Evolutionary conservation across 139 green algal genomes (phyloP), one percentile per base, ranked within the genome.

Genomic region (Coelastrella sp.): DNA sequence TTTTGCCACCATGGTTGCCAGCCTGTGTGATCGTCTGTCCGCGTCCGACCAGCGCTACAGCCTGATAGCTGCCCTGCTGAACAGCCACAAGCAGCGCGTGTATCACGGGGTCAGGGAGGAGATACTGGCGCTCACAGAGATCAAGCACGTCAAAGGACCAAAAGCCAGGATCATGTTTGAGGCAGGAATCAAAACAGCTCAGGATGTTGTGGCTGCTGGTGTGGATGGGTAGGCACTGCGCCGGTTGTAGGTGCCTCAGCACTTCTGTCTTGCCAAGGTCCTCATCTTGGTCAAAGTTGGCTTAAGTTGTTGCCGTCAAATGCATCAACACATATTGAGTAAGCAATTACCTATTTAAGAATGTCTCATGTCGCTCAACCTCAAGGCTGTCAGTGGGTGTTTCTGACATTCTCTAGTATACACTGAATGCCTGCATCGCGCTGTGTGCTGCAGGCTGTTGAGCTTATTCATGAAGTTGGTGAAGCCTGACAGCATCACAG

Each of bases 91-190:
- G 88, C 84, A 80, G 20, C 92, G 96, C 0, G 95, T 98, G 56
- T 94, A 92, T 60, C 85, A 92, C 73, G 96, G 95, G 2, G 96
- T 97, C 58, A 83, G 86, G 54, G 90, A 80, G 7, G 96, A 98
- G 87, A 13, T 99, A 7, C 88, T 98, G 89, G 93, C 93, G 6
- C 95, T 99, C 13, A 96, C 94, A 20, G 95, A 98, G 81, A 96
- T 99, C n/a, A 84, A 85, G 0, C 89, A 92, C 74, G 93, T 98
- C 11, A 95, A 95, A 84, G 91, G 86, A 2, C 74, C 89, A 57
- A 92, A 91, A 8, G 97, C 97, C 0, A 91, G 97, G 3, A 59
- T 96, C 86, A 94, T 99, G 83, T 98, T 96, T 93, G 95, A 95
- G 23, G 95, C 93, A 0, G 97, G 96, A 13, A 90, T 99, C 11